Evolutionary conservation across 2,329 filamentous ascomycete species (phyloP).

Genomic region (Exutisphaerella laricina): DNA sequence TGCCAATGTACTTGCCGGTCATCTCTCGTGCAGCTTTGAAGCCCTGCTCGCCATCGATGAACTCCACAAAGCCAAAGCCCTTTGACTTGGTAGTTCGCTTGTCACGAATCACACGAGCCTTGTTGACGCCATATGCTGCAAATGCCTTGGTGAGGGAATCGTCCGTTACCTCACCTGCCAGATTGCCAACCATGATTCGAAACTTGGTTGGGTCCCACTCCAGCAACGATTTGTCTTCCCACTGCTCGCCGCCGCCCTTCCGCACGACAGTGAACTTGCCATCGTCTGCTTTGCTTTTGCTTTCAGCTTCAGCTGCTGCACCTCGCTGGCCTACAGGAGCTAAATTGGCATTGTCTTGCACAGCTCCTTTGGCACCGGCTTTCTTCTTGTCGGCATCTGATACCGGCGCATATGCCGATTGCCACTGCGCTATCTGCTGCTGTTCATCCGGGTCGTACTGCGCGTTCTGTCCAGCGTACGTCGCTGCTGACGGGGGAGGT

Average conservation of each 20-base stretch:
- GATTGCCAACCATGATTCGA: slow-evolving; percentile 91
- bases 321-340: slow-evolving; percentile 19
- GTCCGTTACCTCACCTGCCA: slow-evolving; percentile 95
- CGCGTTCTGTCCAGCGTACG: slow-evolving; percentile 31
- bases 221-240: slow-evolving; percentile 80
- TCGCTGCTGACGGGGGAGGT: slow-evolving; percentile 32
- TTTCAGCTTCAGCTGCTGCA: slow-evolving; percentile 8
- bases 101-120: slow-evolving; percentile 88
- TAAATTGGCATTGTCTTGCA: slow-evolving; percentile 14
- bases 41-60: slow-evolving; percentile 91
- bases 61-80: slow-evolving; percentile 94
- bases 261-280: slow-evolving; percentile 64
- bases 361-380: slow-evolving; percentile 16
- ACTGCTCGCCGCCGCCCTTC: slow-evolving; percentile 83
- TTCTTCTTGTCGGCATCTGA: slow-evolving; percentile 16
- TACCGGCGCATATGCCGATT: slow-evolving; percentile 48
- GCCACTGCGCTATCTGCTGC: slow-evolving; percentile 91
- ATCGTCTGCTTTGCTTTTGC: slow-evolving; percentile 12
- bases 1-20: slow-evolving; percentile 99
- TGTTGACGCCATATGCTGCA: slow-evolving; percentile 82
- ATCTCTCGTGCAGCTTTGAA: slow-evolving; percentile 96
- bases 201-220: slow-evolving; percentile 97
- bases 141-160: slow-evolving; percentile 94
- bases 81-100: slow-evolving; percentile 95
- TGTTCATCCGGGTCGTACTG: slow-evolving; percentile 71